A percentile compares a stretch with the other conserved stretches of the same genome.
Conservation (phyloP, 768 basidiomycete genomes). For the Hericium coralloides region DNA sequence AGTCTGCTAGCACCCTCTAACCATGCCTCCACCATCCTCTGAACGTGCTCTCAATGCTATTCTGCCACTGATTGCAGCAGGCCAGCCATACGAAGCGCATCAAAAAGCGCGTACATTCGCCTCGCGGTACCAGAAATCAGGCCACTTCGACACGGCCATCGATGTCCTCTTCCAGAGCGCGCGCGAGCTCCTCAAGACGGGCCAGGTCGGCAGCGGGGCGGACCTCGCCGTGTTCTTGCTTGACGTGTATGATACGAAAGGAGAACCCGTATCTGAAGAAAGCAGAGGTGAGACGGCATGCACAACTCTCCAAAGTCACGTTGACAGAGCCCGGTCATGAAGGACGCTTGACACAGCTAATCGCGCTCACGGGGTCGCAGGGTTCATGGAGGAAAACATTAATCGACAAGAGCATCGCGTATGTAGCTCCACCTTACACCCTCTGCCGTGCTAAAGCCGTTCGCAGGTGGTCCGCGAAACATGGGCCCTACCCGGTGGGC, state of each 20-base stretch:
- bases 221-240: slow-evolving; percentile 77
- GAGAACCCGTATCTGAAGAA: slow-evolving; percentile 64
- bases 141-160: slow-evolving; percentile 78
- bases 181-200: slow-evolving; percentile 78
- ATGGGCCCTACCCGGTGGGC: slow-evolving; percentile 73
- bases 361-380: slow-evolving; percentile 70
- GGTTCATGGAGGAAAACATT: slow-evolving; percentile 89
- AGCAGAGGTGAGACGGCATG: slow-evolving; percentile 54
- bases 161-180: slow-evolving; percentile 90
- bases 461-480: slow-evolving; percentile 77
- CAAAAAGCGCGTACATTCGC: slow-evolving; percentile 96
- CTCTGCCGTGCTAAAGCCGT: slow-evolving; percentile 2
- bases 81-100: slow-evolving; percentile 85
- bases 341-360: slow-evolving; percentile 88
- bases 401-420: slow-evolving; percentile 80
- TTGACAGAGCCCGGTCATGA: slow-evolving; percentile 1
- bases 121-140: slow-evolving; percentile 74
- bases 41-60: slow-evolving; percentile 68
- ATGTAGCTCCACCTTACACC: slow-evolving; percentile 22
- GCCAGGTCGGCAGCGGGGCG: slow-evolving; percentile 83
- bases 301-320: neutral
- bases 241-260: slow-evolving; percentile 74
- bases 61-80: slow-evolving; percentile 57
- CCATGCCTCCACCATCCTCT: slow-evolving; percentile 21
- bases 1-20: too few species aligned